A percentile compares a stretch with the other conserved stretches of the same genome.
phyloP scores from a whole-genome alignment of 768 basidiomycete genomes.

The Cubamyces sp. region DNA sequence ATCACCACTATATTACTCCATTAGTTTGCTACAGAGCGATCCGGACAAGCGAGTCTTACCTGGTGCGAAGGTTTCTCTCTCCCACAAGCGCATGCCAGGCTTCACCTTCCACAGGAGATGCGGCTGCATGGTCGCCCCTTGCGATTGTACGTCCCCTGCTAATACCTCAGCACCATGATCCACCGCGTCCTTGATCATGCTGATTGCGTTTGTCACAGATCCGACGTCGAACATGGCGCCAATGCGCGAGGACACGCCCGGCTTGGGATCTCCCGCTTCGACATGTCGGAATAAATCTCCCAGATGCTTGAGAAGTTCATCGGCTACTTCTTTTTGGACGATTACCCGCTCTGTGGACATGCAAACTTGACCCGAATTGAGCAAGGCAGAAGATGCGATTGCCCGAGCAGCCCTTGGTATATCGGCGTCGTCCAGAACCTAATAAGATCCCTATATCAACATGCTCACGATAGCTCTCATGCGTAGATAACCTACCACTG shows the following conservation, averaged over 20 bases:
- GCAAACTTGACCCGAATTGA: slow-evolving; percentile 58
- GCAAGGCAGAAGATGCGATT: slow-evolving; percentile 48
- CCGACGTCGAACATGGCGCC: slow-evolving; percentile 47
- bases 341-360: slow-evolving; percentile 64
- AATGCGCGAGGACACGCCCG: slow-evolving; percentile 36
- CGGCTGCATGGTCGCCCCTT: slow-evolving; percentile 52
- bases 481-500: slow-evolving; percentile 42
- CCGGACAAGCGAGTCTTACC: slow-evolving; percentile 36
- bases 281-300: slow-evolving; percentile 37
- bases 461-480: too few species aligned
- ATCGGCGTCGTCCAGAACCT: slow-evolving; percentile 59
- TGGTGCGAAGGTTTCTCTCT: slow-evolving; percentile 65
- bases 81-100: slow-evolving; percentile 56
- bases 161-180: slow-evolving; percentile 48
- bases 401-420: slow-evolving; percentile 55
- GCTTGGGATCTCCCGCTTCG: slow-evolving; percentile 44
- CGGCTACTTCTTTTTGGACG: slow-evolving; percentile 46
- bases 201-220: slow-evolving; percentile 50
- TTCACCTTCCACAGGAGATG: slow-evolving; percentile 52
- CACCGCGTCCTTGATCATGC: slow-evolving; percentile 49
- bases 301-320: slow-evolving; percentile 41
- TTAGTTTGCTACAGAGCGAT: neutral
- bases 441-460: neutral
- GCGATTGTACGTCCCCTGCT: slow-evolving; percentile 45
- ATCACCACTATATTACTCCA: slow-evolving; percentile 46